Base-by-base conservation (phyloP, 106 monocot species). In the Dioscorea zingiberensis region DNA sequence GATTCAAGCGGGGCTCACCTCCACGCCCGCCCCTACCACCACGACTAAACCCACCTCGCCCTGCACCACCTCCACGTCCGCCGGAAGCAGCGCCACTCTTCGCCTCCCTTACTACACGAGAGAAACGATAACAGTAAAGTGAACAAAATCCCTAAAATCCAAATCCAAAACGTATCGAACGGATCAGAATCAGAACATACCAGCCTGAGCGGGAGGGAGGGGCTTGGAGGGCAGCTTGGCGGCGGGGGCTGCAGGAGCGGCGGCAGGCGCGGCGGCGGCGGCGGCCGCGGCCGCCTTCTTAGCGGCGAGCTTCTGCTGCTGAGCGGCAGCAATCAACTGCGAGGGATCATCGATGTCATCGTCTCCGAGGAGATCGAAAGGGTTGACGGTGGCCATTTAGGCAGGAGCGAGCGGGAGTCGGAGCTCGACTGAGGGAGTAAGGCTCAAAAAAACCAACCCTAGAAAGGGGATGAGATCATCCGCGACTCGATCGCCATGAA, bases 171-270 rank as follows among this genome's bases (percentile, higher is more conserved):
- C 29, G 16, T 56, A 13, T 38, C 7, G 22, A 61, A 38, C 26
- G 25, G 47, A 19, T 13, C 19, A 15, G 29, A 61, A 7, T 3
- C 10, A 5, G 23, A 38, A 8, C 29, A 13, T 53, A 88, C 93
- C 88, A 48, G 93, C 85, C 63, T 93, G 88, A 46, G 88, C 69
- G 7, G 93, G 85, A 47, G 93, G 88, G 18, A 81, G 49, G 2
- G 93, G 85, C 59, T 93, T 93, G 12, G 84, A 27, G 1, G 88
- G 88, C 1, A 84, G 74, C 81, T 81, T 88, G n/a, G 75, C 87
- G 53, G 68, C 47, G 22, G 77, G 51, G 15, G 78, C 38, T 7
- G 73, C 19, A 1, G 58, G 69, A 17, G 68, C 67, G 5, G 47
- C 32, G 16, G 68, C 44, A 14, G 10, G 71, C 47, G 62, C 24